These are phyloP conservation scores for Odonthalia washingtoniensis DNA, from an alignment of 31 red algal species.

Conservation along the genomic window DNA sequence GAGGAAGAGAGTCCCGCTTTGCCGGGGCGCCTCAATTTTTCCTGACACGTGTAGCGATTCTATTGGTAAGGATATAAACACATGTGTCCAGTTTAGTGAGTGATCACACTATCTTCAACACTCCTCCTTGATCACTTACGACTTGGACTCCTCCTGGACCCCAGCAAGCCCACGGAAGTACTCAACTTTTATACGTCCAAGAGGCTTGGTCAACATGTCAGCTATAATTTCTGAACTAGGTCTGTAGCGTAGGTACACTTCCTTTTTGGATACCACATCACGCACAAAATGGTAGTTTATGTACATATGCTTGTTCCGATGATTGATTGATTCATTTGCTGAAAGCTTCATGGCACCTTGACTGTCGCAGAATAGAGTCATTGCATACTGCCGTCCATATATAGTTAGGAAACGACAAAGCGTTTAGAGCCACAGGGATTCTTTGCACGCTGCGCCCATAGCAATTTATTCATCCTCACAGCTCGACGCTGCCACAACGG, in stretches of 20 bases:
- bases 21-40: no score
- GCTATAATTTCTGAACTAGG: constrained; percentile 17
- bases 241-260: background rate
- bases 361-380: constrained; percentile 9
- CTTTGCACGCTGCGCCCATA: background rate
- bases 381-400: background rate
- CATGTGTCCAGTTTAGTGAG: no score
- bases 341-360: background rate
- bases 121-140: no score
- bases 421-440: constrained; percentile 5
- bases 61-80: no score
- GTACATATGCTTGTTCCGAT: constrained; percentile 41
- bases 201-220: constrained; percentile 37
- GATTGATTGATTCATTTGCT: background rate
- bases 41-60: no score
- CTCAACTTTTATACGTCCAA: background rate
- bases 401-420: background rate
- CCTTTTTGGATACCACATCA: background rate
- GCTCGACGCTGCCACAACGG: constrained; percentile 2
- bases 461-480: constrained; percentile 35
- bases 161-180: no score
- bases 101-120: no score
- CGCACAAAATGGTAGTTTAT: constrained; percentile 47
- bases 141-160: no score
- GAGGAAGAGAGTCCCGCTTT: no score